phyloP scores from a whole-genome alignment of 2,329 filamentous ascomycete genomes.

The Fusarium oligoseptatum region DNA sequence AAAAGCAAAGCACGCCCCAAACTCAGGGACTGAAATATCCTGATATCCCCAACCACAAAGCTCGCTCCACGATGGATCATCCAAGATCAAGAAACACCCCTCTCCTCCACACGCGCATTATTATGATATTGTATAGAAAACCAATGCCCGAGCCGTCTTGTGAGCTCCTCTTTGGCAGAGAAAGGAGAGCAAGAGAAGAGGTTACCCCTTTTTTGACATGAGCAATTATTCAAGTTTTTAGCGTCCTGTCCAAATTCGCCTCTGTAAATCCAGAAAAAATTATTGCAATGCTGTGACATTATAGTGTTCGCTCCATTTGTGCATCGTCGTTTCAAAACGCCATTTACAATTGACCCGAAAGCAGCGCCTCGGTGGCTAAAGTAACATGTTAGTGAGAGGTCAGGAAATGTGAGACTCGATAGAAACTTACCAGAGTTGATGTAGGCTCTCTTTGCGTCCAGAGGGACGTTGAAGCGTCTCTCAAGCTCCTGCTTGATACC shows the following conservation, averaged over 20 bases:
- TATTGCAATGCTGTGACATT: constrained; percentile 38
- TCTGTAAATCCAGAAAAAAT: constrained; percentile 28
- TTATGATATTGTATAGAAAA: constrained; percentile 43
- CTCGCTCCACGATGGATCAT: constrained; percentile 30
- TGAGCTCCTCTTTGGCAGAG: constrained; percentile 16
- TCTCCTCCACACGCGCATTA: constrained; percentile 28
- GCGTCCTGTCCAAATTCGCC: constrained; percentile 42
- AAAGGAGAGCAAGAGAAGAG: constrained; percentile 19
- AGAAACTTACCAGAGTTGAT: constrained; percentile 84
- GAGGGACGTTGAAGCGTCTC: constrained; percentile 85
- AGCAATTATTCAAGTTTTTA: constrained; percentile 42
- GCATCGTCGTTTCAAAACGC: constrained; percentile 22
- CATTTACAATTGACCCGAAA: constrained; percentile 79
- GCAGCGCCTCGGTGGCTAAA: constrained; percentile 80
- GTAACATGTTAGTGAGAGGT: constrained; percentile 30
- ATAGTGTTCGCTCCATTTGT: constrained; percentile 25
- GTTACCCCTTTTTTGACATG: constrained; percentile 18
- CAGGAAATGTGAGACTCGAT: background rate
- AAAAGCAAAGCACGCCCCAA: constrained; percentile 13
- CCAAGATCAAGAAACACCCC: constrained; percentile 29
- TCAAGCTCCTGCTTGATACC: constrained; percentile 95
- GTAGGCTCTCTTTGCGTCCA: constrained; percentile 91
- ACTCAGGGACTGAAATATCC: constrained; percentile 25
- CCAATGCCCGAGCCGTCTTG: constrained; percentile 13
- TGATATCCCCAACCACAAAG: constrained; percentile 14